These are phyloP conservation scores for Chiua virens DNA, from an alignment of 768 basidiomycete genomes.

Conservation along the genomic window DNA sequence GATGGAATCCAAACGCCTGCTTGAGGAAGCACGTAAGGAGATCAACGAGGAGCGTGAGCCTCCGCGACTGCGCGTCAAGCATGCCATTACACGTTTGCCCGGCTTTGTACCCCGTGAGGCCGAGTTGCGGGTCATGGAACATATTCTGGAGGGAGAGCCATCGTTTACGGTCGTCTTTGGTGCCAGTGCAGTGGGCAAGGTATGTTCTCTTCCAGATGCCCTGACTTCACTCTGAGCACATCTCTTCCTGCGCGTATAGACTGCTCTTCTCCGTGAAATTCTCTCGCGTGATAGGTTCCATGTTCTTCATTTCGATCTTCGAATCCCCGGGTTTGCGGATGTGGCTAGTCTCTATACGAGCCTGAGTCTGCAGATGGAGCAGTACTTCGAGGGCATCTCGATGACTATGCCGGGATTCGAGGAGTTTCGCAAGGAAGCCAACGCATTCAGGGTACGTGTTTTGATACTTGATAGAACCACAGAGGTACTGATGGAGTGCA, in stretches of 20 bases:
- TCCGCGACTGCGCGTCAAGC: constrained; percentile 65
- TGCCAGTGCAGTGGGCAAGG: constrained; percentile 82
- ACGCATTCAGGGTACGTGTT: constrained; percentile 68
- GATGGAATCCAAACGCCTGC: constrained; percentile 70
- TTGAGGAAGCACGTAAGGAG: constrained; percentile 78
- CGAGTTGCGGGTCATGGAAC: constrained; percentile 66
- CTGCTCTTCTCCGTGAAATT: constrained; percentile 75
- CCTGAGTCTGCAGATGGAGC: constrained; percentile 78
- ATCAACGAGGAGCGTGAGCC: constrained; percentile 67
- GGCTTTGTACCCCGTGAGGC: constrained; percentile 69
- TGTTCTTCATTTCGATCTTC: constrained; percentile 81
- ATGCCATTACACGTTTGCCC: constrained; percentile 76
- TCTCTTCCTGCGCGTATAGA: constrained; percentile 40
- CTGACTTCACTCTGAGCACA: neutral
- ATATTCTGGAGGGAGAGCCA: constrained; percentile 64
- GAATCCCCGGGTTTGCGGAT: constrained; percentile 83
- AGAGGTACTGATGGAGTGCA: constrained; percentile 1
- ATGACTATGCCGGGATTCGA: constrained; percentile 60
- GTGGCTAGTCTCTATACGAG: constrained; percentile 74
- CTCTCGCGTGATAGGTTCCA: constrained; percentile 68
- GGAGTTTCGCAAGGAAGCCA: constrained; percentile 72
- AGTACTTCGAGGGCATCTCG: constrained; percentile 70
- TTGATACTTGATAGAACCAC: neutral
- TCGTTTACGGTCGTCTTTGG: constrained; percentile 82
- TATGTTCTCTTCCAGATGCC: constrained; percentile 18